phyloP scores from a whole-genome alignment of 495 filamentous ascomycete genomes.

The Bombardia bombarda region DNA sequence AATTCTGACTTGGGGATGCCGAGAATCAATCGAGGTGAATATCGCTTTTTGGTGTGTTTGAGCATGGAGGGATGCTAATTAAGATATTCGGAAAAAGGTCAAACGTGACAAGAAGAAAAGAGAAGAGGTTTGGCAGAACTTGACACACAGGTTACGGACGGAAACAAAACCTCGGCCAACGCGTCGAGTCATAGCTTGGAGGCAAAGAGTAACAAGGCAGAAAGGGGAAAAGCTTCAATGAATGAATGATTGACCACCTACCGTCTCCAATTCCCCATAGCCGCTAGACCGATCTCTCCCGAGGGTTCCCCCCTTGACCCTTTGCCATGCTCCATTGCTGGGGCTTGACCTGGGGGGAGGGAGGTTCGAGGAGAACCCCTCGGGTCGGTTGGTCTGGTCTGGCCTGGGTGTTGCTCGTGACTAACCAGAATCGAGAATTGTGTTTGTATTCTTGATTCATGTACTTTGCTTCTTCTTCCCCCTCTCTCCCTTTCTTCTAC shows the following conservation, averaged over 20 bases:
- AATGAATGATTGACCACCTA: too few species aligned
- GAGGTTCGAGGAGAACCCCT: background rate
- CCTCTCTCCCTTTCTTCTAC: background rate
- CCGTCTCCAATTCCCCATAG: slow-evolving; percentile 3
- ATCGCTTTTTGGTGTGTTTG: too few species aligned
- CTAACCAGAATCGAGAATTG: too few species aligned
- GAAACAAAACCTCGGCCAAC: background rate
- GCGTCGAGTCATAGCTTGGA: background rate
- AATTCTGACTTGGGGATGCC: too few species aligned
- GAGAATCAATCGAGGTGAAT: too few species aligned
- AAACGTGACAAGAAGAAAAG: background rate
- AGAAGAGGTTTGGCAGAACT: too few species aligned
- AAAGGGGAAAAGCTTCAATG: too few species aligned
- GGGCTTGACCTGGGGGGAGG: too few species aligned
- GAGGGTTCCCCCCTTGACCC: slow-evolving; percentile 1
- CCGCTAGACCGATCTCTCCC: slow-evolving; percentile 27
- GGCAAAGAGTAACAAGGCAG: background rate
- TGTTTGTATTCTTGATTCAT: background rate
- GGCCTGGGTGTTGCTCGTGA: background rate
- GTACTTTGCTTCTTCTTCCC: background rate
- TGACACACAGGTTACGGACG: background rate
- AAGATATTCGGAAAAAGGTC: too few species aligned
- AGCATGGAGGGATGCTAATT: too few species aligned
- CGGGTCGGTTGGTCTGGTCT: background rate
- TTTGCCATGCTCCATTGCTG: background rate